These are phyloP conservation scores for Vicia faba DNA, from an alignment of 306 rosid species.

Conservation along the genomic window DNA sequence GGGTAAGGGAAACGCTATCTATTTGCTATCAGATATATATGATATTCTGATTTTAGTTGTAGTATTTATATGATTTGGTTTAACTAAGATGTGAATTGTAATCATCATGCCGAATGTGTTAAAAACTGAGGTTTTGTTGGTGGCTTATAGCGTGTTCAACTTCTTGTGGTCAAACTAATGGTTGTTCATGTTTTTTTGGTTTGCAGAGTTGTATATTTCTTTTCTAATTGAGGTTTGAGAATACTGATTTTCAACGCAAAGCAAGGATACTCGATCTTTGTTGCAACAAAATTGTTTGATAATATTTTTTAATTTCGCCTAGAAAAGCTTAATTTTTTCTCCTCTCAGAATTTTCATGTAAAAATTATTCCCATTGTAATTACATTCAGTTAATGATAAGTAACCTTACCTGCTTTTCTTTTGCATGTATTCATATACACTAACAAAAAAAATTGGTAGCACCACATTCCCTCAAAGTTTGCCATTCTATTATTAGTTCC, in stretches of 20 bases:
- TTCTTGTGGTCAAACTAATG: slow-evolving; percentile 40
- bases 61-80: neutral
- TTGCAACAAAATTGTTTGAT: slow-evolving; percentile 48
- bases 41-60: slow-evolving; percentile 5
- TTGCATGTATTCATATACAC: slow-evolving; percentile 11
- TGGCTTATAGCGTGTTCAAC: slow-evolving; percentile 23
- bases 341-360: slow-evolving; percentile 58
- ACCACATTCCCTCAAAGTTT: neutral
- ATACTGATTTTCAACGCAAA: slow-evolving; percentile 56
- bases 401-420: slow-evolving; percentile 40
- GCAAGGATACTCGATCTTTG: slow-evolving; percentile 50
- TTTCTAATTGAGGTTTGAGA: slow-evolving; percentile 51
- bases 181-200: slow-evolving; percentile 36
- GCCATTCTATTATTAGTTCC: neutral
- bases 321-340: slow-evolving; percentile 47
- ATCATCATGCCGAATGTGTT: neutral
- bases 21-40: neutral
- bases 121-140: neutral
- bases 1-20: slow-evolving; percentile 10
- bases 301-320: slow-evolving; percentile 41
- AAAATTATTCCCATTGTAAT: slow-evolving; percentile 46
- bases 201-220: slow-evolving; percentile 73
- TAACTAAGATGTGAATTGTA: neutral
- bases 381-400: slow-evolving; percentile 52
- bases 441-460: neutral